Conservation (phyloP, 768 basidiomycete genomes). For the Strobilomyces confusus region DNA sequence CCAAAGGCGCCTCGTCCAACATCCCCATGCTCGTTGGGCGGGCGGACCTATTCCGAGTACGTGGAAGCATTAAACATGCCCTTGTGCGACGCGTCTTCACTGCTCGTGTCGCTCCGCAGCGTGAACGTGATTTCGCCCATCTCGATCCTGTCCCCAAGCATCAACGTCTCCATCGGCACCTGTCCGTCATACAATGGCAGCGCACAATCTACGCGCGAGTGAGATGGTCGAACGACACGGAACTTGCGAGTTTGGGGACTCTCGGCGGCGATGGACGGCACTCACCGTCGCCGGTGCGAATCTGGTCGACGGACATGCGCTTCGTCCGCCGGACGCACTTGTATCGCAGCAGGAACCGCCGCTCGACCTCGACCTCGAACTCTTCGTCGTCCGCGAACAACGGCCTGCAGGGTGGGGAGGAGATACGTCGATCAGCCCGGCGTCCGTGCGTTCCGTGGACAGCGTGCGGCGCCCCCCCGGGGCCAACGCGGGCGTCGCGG, state of each 20-base stretch:
- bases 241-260: background rate
- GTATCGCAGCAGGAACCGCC: constrained; percentile 19
- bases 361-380: constrained; percentile 21
- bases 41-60: background rate
- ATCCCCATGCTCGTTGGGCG: background rate
- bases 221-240: background rate
- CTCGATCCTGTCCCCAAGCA: constrained; percentile 13
- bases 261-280: background rate
- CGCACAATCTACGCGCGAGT: constrained; percentile 17
- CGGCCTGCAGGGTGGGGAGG: constrained; percentile 5
- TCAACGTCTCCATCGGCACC: constrained; percentile 3
- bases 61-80: background rate
- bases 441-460: no score
- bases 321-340: constrained; percentile 26
- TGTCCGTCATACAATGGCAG: constrained; percentile 18
- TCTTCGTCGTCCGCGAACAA: constrained; percentile 12
- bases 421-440: no score
- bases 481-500: no score
- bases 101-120: constrained; percentile 2
- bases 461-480: no score
- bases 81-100: background rate
- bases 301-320: constrained; percentile 18
- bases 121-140: constrained; percentile 24
- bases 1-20: background rate
- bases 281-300: constrained; percentile 21